Base-by-base conservation (phyloP, 83 land plant species). In the Larix sibirica region DNA sequence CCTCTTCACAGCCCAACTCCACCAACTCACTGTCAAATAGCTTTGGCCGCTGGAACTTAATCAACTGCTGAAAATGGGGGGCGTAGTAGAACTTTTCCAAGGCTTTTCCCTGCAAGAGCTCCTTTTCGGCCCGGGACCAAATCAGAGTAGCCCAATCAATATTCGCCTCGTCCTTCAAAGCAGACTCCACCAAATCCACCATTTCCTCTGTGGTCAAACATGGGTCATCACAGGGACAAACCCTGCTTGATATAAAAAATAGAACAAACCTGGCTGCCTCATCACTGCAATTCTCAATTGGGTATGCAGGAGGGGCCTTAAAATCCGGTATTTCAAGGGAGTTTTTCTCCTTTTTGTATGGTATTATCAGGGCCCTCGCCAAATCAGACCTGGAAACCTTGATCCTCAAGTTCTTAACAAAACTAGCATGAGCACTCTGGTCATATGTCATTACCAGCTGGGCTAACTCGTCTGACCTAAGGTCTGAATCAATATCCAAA, bases 61-160 rank as follows among this genome's bases (percentile, higher is more conserved):
- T 85, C 85, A 89, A 68, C 36, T 38, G 44, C 89, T 89, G 91
- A 60, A 93, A 83, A 63, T 93, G 95, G 8, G 88, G 86, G 9
- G 93, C 95, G 77, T 90, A 93, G 44, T 90, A 89, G 70, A 91
- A 93, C 65, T 85, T 20, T 36, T 28, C 83, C 62, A 86, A n/a
- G 2, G 74, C 18, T 1, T 65, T 84, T 3, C 80, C 87, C 42
- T 80, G 78, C 75, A 38, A 42, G 62, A 93, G 56, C 86, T 93
- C 95, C 80, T 80, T 90, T 86, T 93, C 93, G 54, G 90, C 89
- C 88, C 91, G 89, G 5, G 80, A 84, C 95, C 95, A 93, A 0
- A 93, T 67, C 81, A 93, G 69, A 6, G 81, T 73, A 1, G 93
- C 93, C 79, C 79, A 77, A 56, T 77, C 79, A 16, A 77, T 23